A percentile compares a stretch with the other conserved stretches of the same genome.
Conservation (phyloP, 371 early-diverging fungal genomes). For the Mortierella sp. region DNA sequence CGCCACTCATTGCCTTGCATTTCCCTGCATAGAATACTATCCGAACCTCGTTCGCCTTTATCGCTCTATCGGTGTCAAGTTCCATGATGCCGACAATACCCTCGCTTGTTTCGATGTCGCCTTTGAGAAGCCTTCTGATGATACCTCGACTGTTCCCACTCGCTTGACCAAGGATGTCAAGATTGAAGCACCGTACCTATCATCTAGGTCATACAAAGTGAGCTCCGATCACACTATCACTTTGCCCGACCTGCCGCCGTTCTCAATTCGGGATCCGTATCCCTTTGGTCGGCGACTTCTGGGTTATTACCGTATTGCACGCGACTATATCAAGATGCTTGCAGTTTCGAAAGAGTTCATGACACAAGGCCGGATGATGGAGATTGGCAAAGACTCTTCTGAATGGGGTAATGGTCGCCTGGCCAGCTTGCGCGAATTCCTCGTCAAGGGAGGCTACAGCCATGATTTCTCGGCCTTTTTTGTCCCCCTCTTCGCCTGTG, state of each 20-base stretch:
- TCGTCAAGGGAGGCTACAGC: conserved; percentile 38
- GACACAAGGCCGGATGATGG: conserved; percentile 48
- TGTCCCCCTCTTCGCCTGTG: conserved; percentile 80
- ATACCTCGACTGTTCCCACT: not conserved
- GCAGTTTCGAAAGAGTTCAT: conserved; percentile 44
- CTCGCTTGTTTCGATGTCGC: conserved; percentile 51
- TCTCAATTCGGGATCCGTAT: conserved; percentile 41
- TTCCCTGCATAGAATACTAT: conserved; percentile 55
- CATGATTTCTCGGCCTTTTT: conserved; percentile 64
- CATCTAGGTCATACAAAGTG: conserved; percentile 48
- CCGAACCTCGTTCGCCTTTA: conserved; percentile 56
- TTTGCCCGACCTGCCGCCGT: conserved; percentile 39
- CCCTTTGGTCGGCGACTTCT: conserved; percentile 40
- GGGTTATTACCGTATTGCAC: conserved; percentile 40
- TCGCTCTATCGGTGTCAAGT: conserved; percentile 48
- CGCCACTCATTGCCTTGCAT: too few relatives aligned
- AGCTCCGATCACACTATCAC: conserved; percentile 43
- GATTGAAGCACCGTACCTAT: conserved; percentile 40
- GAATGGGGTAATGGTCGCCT: conserved; percentile 50
- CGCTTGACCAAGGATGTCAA: conserved; percentile 19
- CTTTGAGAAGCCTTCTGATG: conserved; percentile 12
- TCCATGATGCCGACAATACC: conserved; percentile 54
- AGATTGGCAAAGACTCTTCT: conserved; percentile 43
- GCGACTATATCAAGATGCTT: conserved; percentile 40
- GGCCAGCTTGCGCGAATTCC: conserved; percentile 39